These are phyloP conservation scores for Ogataea populi-albae DNA, from an alignment of 805 yeast genomes.

Conservation along the genomic window DNA sequence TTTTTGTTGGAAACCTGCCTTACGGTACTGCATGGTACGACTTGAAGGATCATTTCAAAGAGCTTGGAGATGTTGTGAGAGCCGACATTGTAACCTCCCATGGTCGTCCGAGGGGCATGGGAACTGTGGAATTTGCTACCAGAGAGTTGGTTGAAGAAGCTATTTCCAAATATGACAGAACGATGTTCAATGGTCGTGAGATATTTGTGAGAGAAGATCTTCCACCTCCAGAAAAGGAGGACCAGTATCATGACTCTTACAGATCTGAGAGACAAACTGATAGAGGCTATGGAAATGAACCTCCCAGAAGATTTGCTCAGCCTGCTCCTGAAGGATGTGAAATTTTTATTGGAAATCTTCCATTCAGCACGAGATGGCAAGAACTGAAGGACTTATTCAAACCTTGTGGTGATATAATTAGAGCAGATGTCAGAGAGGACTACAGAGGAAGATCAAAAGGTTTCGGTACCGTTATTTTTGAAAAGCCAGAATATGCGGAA, in stretches of 20 bases:
- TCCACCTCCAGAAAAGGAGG: conserved; percentile 61
- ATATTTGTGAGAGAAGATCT: conserved; percentile 89
- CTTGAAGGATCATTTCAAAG: conserved; percentile 56
- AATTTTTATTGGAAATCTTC: conserved; percentile 77
- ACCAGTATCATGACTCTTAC: conserved; percentile 32
- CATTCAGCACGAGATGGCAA: conserved; percentile 81
- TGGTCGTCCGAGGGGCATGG: conserved; percentile 87
- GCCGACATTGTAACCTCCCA: conserved; percentile 80
- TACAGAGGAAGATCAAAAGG: conserved; percentile 79
- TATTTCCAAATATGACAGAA: conserved; percentile 64
- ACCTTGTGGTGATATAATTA: conserved; percentile 68
- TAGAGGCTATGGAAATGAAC: conserved; percentile 14
- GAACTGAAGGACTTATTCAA: conserved; percentile 82
- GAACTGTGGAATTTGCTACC: conserved; percentile 77
- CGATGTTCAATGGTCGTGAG: conserved; percentile 65
- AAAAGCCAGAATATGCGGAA: conserved; percentile 62
- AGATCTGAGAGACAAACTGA: conserved; percentile 26
- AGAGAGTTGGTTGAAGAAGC: conserved; percentile 69
- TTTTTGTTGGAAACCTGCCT: conserved; percentile 74
- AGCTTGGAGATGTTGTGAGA: conserved; percentile 62
- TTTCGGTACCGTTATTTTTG: conserved; percentile 76
- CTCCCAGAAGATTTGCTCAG: conserved; percentile 9
- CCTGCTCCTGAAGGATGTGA: conserved; percentile 40
- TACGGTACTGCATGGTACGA: conserved; percentile 59
- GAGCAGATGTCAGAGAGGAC: conserved; percentile 75